A percentile compares a stretch with the other conserved stretches of the same genome.
Evolutionary conservation across 1,284 basidiomycete genomes (phyloP).

Genomic region (Puccinia coronata): DNA sequence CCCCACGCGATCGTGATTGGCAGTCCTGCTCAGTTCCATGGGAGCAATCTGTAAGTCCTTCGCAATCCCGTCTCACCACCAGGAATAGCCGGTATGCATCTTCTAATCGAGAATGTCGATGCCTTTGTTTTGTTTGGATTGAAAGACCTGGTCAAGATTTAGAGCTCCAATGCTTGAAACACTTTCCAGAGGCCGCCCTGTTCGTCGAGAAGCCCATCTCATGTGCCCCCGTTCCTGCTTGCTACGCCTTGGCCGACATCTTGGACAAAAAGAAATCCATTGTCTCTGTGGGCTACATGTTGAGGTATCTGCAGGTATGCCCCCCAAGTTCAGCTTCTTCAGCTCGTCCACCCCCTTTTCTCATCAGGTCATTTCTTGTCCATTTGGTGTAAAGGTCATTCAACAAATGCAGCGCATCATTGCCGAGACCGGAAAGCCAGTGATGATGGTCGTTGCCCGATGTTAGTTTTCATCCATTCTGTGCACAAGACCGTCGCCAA

Average conservation of each 20-base stretch:
- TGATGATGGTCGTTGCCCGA: constrained; percentile 49
- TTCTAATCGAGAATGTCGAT: too few relatives aligned
- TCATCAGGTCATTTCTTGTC: constrained; percentile 57
- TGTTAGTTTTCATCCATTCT: constrained; percentile 47
- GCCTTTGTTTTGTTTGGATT: too few relatives aligned
- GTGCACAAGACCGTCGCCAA: too few relatives aligned
- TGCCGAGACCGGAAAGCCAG: constrained; percentile 43
- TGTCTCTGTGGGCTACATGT: constrained; percentile 81
- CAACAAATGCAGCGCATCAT: constrained; percentile 58
- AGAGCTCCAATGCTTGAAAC: constrained; percentile 82
- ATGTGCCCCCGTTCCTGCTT: constrained; percentile 69
- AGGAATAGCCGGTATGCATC: too few relatives aligned
- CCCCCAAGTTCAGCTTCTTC: neutral
- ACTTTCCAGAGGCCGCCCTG: constrained; percentile 85
- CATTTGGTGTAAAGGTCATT: constrained; percentile 58
- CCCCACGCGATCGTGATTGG: constrained; percentile 57
- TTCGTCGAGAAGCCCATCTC: constrained; percentile 94
- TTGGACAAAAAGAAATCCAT: constrained; percentile 63
- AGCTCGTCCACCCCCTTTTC: neutral
- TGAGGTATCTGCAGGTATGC: constrained; percentile 55
- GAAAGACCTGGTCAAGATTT: constrained; percentile 76
- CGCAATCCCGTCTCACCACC: too few relatives aligned
- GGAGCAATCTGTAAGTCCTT: constrained; percentile 46
- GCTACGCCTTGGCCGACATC: constrained; percentile 59
- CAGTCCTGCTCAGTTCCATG: constrained; percentile 51